These are phyloP conservation scores for Pinus taeda DNA, from an alignment of 75 land plant species.

Conservation along the genomic window DNA sequence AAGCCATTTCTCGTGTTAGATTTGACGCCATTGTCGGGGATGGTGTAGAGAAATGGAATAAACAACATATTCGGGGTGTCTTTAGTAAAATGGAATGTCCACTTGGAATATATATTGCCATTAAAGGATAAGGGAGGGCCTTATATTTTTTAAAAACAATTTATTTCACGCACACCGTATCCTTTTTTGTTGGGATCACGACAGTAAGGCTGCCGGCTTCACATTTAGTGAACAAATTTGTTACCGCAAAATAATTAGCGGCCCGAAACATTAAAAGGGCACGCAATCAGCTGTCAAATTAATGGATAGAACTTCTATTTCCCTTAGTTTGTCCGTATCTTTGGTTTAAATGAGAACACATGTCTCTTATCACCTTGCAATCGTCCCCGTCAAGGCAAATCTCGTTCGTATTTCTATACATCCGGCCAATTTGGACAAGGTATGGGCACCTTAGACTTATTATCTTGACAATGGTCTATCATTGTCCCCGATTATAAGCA, in stretches of 20 bases:
- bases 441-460: too few relatives aligned
- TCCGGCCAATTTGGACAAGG: background rate
- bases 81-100: background rate
- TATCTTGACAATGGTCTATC: too few relatives aligned
- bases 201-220: background rate
- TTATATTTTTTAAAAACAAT: background rate
- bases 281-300: too few relatives aligned
- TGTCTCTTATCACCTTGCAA: conserved; percentile 2
- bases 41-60: too few relatives aligned
- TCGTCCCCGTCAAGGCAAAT: background rate
- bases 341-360: background rate
- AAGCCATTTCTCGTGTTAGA: too few relatives aligned
- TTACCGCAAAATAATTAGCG: too few relatives aligned
- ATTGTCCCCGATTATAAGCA: too few relatives aligned
- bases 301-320: background rate
- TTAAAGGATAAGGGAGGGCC: too few relatives aligned
- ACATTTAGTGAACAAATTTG: background rate
- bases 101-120: background rate
- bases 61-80: background rate
- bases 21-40: too few relatives aligned
- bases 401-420: background rate
- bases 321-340: background rate
- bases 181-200: background rate
- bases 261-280: too few relatives aligned
- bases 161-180: conserved; percentile 3